Evolutionary conservation across 139 green algal species (phyloP).

Genomic region (Auxenochlorella pyrenoidosa): DNA sequence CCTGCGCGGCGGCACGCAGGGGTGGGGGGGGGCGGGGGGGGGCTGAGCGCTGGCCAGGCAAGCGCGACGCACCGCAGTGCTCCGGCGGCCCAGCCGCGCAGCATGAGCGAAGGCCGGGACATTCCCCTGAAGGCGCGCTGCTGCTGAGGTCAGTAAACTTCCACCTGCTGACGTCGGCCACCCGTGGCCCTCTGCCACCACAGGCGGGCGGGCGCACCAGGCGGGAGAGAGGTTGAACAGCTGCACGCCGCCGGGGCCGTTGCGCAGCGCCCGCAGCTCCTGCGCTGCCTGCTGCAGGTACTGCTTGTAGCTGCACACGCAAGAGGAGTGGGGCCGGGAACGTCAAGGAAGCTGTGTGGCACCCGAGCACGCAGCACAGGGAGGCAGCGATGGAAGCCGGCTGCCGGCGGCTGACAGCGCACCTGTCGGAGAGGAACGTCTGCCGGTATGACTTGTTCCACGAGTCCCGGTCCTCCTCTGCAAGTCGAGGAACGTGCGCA

Average conservation of each 20-base stretch:
- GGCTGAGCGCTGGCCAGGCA: too few species aligned
- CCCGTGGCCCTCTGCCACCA: neutral
- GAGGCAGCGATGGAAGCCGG: neutral
- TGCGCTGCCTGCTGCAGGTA: constrained; percentile 27
- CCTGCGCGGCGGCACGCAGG: neutral
- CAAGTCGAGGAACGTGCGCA: neutral
- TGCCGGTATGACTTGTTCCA: constrained; percentile 39
- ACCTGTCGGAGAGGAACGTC: constrained; percentile 20
- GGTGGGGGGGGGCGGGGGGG: too few species aligned
- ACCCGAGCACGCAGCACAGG: neutral
- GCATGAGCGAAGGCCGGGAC: too few species aligned
- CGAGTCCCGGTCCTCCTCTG: constrained; percentile 45
- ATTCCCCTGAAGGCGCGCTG: too few species aligned
- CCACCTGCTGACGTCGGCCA: too few species aligned
- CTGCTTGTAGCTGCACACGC: constrained; percentile 32
- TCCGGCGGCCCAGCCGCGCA: too few species aligned
- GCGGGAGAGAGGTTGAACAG: constrained; percentile 49
- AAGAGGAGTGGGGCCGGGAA: too few species aligned
- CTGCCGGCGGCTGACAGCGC: neutral
- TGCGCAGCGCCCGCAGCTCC: constrained; percentile 20
- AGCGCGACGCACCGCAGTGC: too few species aligned
- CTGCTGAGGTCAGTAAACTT: too few species aligned
- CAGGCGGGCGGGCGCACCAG: constrained; percentile 7
- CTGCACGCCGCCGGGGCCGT: constrained; percentile 7
- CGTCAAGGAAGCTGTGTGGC: too few species aligned